Conservation (phyloP, 2,329 filamentous ascomycete genomes). For the Stachybotrys chlorohalonatus region DNA sequence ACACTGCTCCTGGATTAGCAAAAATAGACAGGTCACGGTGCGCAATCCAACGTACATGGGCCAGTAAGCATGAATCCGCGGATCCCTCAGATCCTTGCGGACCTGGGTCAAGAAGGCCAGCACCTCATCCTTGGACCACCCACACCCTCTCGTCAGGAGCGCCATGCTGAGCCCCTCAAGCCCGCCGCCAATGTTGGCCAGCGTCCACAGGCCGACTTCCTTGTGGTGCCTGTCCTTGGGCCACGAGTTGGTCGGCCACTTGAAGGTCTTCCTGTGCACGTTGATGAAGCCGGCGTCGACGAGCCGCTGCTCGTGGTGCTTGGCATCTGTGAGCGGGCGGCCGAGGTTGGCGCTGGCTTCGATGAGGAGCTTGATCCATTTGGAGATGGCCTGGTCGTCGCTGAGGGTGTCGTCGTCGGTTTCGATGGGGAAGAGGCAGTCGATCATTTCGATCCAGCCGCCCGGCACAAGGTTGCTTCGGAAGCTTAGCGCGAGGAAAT, state of each 20-base stretch:
- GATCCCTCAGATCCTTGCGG: not conserved
- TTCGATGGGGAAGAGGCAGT: conserved; percentile 7
- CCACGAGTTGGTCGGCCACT: conserved; percentile 12
- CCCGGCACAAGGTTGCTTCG: conserved; percentile 6
- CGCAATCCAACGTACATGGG: not conserved
- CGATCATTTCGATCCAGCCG: conserved; percentile 10
- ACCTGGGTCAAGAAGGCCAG: not conserved
- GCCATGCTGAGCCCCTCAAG: conserved; percentile 12
- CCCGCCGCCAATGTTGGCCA: conserved; percentile 5
- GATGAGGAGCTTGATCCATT: conserved; percentile 9
- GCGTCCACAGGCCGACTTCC: conserved; percentile 8
- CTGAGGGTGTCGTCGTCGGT: conserved; percentile 15
- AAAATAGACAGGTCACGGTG: not conserved
- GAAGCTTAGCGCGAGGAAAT: conserved; percentile 21
- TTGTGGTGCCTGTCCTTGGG: conserved; percentile 8
- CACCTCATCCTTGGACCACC: conserved; percentile 3
- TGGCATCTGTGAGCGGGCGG: conserved; percentile 4
- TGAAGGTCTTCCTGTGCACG: conserved; percentile 8
- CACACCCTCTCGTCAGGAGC: conserved; percentile 6
- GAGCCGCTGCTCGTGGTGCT: conserved; percentile 1
- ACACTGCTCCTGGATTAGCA: not conserved
- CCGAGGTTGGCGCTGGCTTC: conserved; percentile 14
- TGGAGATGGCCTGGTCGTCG: conserved; percentile 7
- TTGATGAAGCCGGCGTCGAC: conserved; percentile 10
- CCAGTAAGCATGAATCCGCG: not conserved